Conservation (phyloP, 768 basidiomycete genomes). For the Suillus clintonianus region DNA sequence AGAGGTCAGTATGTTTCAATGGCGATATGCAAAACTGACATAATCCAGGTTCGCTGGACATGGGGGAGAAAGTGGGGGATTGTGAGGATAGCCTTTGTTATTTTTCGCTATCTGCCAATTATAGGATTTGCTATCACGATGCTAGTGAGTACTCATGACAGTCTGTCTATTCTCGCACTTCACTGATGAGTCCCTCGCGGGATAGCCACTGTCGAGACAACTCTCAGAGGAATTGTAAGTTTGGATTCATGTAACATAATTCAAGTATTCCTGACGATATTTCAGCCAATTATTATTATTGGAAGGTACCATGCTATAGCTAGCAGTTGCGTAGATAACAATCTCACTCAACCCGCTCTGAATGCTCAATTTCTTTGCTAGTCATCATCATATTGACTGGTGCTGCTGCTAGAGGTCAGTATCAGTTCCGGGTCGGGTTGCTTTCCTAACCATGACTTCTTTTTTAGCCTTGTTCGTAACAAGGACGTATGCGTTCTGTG, state of each 20-base stretch:
- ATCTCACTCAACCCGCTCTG: background rate
- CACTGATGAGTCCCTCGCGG: background rate
- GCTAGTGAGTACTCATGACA: background rate
- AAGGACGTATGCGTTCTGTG: background rate
- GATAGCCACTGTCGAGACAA: background rate
- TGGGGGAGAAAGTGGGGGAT: slow-evolving; percentile 17
- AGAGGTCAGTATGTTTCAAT: background rate
- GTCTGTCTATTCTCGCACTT: background rate
- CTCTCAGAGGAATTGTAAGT: background rate
- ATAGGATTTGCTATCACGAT: slow-evolving; percentile 15
- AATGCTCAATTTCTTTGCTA: background rate
- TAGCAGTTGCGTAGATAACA: background rate
- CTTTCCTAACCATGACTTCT: background rate
- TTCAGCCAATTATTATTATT: background rate
- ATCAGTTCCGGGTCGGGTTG: background rate
- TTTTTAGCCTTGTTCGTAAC: background rate
- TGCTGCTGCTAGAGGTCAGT: background rate
- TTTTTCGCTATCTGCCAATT: slow-evolving; percentile 23
- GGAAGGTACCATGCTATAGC: background rate
- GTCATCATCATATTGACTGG: background rate
- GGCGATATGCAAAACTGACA: background rate
- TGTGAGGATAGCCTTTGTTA: slow-evolving; percentile 16
- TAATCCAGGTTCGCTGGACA: slow-evolving; percentile 17
- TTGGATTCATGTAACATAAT: no score
- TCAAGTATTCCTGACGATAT: background rate